Base-by-base conservation (phyloP, 1,284 basidiomycete genomes). In the Anthracocystis walkeri region DNA sequence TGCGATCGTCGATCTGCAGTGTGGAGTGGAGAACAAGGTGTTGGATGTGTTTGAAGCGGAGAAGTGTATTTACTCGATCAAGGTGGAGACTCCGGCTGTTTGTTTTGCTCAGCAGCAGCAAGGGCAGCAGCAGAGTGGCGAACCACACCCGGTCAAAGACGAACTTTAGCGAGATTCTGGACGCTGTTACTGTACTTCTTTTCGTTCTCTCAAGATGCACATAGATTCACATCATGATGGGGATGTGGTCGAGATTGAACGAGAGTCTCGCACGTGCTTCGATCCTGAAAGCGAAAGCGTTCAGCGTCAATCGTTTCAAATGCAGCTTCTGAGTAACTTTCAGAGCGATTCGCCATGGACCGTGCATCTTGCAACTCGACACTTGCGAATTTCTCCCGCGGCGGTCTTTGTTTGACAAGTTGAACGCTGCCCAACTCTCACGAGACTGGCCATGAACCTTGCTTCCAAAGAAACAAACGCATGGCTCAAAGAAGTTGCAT, bases 61-160 rank as follows among this genome's bases (percentile, higher is more conserved):
- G 86, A 99, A 99, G 87, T 99, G 96, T 87, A 94, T 96, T 86
- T 99, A 99, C 84, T 90, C 91, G 81, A 90, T 97, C 84, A 92
- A 91, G 54, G 93, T 90, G 12, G 93, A 92, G 29, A 91, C 91
- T 0, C 97, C 96, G 7, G 95, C 95, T 0, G 87, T 98, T 38
- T 99, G 96, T 86, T 88, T 77, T 50, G 73, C 81, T 1, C 45
- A 51, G 21, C 40, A 42, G 8, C 45, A 33, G 23, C 41, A n/a
- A 20, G 49, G 49, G 29, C 62, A 51, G 29, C 50, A 45, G 25
- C 23, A 38, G 33, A 35, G 33, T 14, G 11, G 46, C 16, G 27
- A n/a, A 20, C 21, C 20, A 25, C 48, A 57, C n/a, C 33, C 16
- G 50, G 50, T 61, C 20, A 71, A 65, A 57, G 67, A 70, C 12